Conservation (phyloP, 345 rosid species). For the Reutealis trisperma region DNA sequence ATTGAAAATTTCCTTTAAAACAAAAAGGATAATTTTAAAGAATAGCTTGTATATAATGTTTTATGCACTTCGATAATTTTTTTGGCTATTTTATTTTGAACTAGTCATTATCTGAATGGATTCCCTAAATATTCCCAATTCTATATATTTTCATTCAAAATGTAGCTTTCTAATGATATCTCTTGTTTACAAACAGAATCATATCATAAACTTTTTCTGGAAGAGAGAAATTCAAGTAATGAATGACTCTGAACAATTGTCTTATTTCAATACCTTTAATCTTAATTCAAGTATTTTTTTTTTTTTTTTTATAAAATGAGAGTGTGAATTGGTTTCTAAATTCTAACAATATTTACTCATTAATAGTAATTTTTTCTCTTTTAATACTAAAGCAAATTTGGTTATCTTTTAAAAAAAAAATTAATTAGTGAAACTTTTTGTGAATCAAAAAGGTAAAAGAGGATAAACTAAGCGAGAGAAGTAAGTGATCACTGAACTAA, state of each 20-base stretch:
- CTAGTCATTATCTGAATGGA: not conserved
- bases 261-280: too few relatives aligned
- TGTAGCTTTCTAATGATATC: not conserved
- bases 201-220: not conserved
- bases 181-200: not conserved
- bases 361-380: too few relatives aligned
- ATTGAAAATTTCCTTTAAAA: too few relatives aligned
- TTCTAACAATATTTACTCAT: not conserved
- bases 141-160: not conserved
- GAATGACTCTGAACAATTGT: too few relatives aligned
- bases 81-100: not conserved
- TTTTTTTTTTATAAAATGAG: constrained; percentile 4
- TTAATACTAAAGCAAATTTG: too few relatives aligned
- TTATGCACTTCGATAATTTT: not conserved
- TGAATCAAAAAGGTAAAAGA: constrained; percentile 28
- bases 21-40: too few relatives aligned
- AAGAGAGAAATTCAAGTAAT: too few relatives aligned
- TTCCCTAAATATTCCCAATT: not conserved
- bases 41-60: too few relatives aligned
- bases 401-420: not conserved
- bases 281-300: not conserved
- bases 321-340: not conserved
- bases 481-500: constrained; percentile 24
- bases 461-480: constrained; percentile 16
- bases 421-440: constrained; percentile 20